Base-by-base conservation (phyloP, 2,329 filamentous ascomycete species). In the Cladosporium austrohemisphaericum region DNA sequence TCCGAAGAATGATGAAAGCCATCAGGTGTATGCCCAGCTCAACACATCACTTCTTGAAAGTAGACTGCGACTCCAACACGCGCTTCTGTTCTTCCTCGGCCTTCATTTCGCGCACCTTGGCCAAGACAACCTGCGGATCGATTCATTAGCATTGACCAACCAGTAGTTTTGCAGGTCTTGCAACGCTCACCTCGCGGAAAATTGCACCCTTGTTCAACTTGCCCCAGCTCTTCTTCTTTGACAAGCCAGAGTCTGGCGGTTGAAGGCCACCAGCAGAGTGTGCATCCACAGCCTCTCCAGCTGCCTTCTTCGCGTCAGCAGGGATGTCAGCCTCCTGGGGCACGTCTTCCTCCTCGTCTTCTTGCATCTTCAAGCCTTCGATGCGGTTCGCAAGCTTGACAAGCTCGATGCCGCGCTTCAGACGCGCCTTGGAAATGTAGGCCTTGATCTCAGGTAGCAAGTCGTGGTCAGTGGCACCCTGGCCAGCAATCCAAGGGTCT, bases 311-410 rank as follows among this genome's bases (percentile, higher is more conserved):
- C 28, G 82, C 67, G 58, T 86, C 80, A 45, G 78, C 78, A 22
- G 83, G 82, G 63, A 91, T 70, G 55, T 81, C 79, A 35, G 75
- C 71, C 46, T 75, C 66, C 41, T 76, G 76, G 10, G 78, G 75
- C 20, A 74, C 83, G 52, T 84, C 84, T 50, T 87, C 85, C 57
- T 88, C 83, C 52, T 93, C 89, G 57, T 95, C 90, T 63, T 95
- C 91, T 68, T 93, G 86, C 75, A 94, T 85, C 73, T 90, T 95
- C 73, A 98, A 85, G 25, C 87, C 80, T 68, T 95, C 89, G 73
- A 98, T 97, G 56, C 92, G 88, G 73, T 96, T 96, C 57, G 89
- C 84, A 48, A 98, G 82, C 73, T 95, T 96, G 76, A 97, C 87
- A 64, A 95, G 84, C 71, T 97, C 89, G 73, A 98, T 94, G 62